A percentile compares a stretch with the other conserved stretches of the same genome.
Conservation (phyloP, 2,329 filamentous ascomycete genomes). For the Alternaria sp. region DNA sequence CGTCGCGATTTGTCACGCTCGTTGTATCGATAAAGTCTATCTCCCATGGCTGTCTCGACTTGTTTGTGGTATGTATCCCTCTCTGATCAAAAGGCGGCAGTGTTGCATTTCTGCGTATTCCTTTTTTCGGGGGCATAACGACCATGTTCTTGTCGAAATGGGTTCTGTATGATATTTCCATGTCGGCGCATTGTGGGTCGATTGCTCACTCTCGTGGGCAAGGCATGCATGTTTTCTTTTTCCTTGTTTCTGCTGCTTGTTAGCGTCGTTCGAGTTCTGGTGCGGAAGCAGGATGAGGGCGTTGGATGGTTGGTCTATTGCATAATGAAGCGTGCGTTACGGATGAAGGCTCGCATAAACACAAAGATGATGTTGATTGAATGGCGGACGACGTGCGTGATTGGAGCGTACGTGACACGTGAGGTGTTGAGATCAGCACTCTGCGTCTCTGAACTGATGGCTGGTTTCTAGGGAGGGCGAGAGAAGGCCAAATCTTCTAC, state of each 20-base stretch:
- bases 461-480: not conserved
- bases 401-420: slow-evolving; percentile 1
- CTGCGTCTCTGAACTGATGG: not conserved
- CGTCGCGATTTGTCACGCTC: slow-evolving; percentile 37
- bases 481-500: too few relatives aligned
- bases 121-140: slow-evolving; percentile 6
- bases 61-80: slow-evolving; percentile 33
- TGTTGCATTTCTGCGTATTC: slow-evolving; percentile 38
- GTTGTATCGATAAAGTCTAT: slow-evolving; percentile 36
- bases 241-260: slow-evolving; percentile 7
- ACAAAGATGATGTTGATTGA: slow-evolving; percentile 16
- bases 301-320: slow-evolving; percentile 40
- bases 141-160: slow-evolving; percentile 14
- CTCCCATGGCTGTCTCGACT: slow-evolving; percentile 23
- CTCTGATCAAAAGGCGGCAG: slow-evolving; percentile 35
- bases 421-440: slow-evolving; percentile 4
- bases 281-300: slow-evolving; percentile 25
- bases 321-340: slow-evolving; percentile 38
- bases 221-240: slow-evolving; percentile 26
- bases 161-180: slow-evolving; percentile 43
- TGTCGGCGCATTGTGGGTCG: slow-evolving; percentile 29
- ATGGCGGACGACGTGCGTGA: not conserved
- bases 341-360: slow-evolving; percentile 37
- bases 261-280: slow-evolving; percentile 21
- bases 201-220: slow-evolving; percentile 15